Evolutionary conservation across 2,329 filamentous ascomycete genomes (phyloP), one percentile per base, ranked within the genome.

Genomic region (Phialemonium atrogriseum): DNA sequence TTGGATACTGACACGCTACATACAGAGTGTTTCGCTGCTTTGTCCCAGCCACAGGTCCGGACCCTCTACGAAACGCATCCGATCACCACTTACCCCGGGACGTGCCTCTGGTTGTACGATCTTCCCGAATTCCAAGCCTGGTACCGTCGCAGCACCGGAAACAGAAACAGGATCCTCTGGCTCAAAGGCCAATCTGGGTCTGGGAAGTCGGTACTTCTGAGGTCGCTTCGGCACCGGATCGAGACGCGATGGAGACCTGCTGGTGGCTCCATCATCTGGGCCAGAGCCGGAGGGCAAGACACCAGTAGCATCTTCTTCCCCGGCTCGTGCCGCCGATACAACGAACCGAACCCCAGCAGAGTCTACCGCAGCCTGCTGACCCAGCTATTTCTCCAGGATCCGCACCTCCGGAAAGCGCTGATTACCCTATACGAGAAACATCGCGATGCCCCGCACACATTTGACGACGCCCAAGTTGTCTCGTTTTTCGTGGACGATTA

Each of bases 401-500:
- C 49, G 2, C 34, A 37, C 2, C 43, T 55, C 6, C 44, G 51
- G n/a, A 46, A 43, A 30, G 42, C 46, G 1, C 32, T 56, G 5
- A 23, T 47, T 5, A 24, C 36, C 10, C 24, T 47, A 10, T 35
- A 41, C 30, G 41, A 41, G 16, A 32, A 38, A 7, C 32, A 32
- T 6, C 35, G 30, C 10, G 19, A 25, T 15, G 25, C 32, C 5
- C 23, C 37, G 5, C 37, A 27, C 12, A 27, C 28, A 1, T 31
- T 54, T 3, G 48, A 51, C 30, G 52, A 54, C 32, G 40, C 45
- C 4, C 38, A 48, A 7, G 22, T 56, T 5, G 46, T 49, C 11
- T 44, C 44, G 2, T 52, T 55, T 36, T 55, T 56, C 33, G 38
- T 48, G 10, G 50, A 54, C 35, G 43, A 52, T 23, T 55, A 54